Evolutionary conservation across 306 rosid genomes (phyloP).

Genomic region (Quercus cerris): DNA sequence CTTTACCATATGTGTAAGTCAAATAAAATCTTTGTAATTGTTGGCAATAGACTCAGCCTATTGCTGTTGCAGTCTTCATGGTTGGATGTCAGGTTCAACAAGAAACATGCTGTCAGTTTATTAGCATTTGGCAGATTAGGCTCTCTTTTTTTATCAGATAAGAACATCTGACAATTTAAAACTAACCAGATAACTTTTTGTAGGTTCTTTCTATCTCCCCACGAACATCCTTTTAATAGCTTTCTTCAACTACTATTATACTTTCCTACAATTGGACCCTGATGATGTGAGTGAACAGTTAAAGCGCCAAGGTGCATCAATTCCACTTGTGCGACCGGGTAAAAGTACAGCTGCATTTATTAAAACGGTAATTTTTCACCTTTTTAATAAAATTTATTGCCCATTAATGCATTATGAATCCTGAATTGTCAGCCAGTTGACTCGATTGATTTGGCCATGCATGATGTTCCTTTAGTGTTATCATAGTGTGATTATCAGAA

Average conservation of each 20-base stretch:
- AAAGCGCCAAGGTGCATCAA: constrained; percentile 97
- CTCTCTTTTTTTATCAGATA: background rate
- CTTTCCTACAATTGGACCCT: constrained; percentile 93
- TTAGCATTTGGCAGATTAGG: background rate
- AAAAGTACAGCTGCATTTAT: constrained; percentile 79
- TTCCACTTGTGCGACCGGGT: constrained; percentile 94
- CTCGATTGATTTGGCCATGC: constrained; percentile 1
- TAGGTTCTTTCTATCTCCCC: constrained; percentile 89
- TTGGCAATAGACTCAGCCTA: background rate
- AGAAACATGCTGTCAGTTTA: background rate
- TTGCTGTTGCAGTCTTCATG: background rate
- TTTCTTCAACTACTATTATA: constrained; percentile 97
- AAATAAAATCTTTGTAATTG: background rate
- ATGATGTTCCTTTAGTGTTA: background rate
- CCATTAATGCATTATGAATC: background rate
- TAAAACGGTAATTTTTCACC: constrained; percentile 57
- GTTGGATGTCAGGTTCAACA: background rate
- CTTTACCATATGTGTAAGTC: constrained; percentile 2
- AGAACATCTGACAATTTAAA: background rate
- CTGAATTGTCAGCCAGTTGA: background rate
- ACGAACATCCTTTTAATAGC: constrained; percentile 85
- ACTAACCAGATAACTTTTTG: constrained; percentile 28
- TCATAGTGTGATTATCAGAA: background rate
- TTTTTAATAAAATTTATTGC: constrained; percentile 1
- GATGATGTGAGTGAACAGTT: constrained; percentile 94